Base-by-base conservation (phyloP, 345 rosid species). In the Aquilaria malaccensis region DNA sequence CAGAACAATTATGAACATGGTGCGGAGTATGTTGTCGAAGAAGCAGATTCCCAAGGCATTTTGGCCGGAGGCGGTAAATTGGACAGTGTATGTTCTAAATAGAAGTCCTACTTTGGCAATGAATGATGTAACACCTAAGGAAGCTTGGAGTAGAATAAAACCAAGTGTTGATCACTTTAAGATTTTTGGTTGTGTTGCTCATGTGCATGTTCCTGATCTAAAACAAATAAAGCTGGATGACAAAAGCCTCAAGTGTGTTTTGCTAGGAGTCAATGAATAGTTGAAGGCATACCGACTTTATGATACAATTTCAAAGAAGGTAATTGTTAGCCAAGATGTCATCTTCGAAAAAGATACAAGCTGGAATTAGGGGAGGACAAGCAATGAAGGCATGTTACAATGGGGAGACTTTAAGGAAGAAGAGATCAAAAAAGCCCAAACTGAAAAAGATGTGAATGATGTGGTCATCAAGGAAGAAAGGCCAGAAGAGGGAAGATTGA, bases 61-160 rank as follows among this genome's bases (percentile, higher is more conserved):
- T n/a, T 69, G 63, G 67, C 37, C 51, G 4, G 72, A 61, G 41
- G 66, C 55, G 9, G 45, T 45, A 13, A 60, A 61, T 2, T 60
- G 55, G 54, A 47, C 55, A 4, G n/a, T 33, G 10, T 37, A 67
- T 54, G 45, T 67, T 1, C 3, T 67, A 1, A 67, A 67, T 13
- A 52, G 13, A 30, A 47, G 46, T 9, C 11, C 63, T 14, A 60
- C 31, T 1, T 11, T 10, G 11, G 43, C 50, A 0, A 48, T 67
- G 2, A 60, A 67, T 6, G 45, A 67, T 22, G 22, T 22, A 22
- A 22, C 22, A 22, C 22, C 22, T 22, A 1, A 22, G 22, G 22
- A 22, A 22, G 22, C 22, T 22, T 22, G 22, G 22, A 22, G 22
- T 22, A 22, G 22, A 22, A 22, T 22, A 22, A 22, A 22, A 22